These are phyloP conservation scores for Entoloma clypeatum DNA, from an alignment of 1,284 basidiomycete species.

Conservation along the genomic window DNA sequence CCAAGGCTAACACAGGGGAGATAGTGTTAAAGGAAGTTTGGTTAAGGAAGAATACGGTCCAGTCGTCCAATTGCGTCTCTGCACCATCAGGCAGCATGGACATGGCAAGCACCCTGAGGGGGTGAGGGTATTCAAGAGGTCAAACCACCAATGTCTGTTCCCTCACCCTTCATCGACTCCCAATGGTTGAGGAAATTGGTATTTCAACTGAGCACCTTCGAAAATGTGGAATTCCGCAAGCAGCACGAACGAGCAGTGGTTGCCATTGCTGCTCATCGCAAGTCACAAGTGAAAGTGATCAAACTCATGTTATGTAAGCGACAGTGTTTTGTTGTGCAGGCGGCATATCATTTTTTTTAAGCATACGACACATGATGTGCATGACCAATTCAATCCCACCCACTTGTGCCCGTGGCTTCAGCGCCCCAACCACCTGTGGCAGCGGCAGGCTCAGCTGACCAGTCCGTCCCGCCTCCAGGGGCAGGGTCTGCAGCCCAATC, in stretches of 20 bases:
- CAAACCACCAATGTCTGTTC: slow-evolving; percentile 1
- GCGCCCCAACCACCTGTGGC: slow-evolving; percentile 56
- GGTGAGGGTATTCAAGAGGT: slow-evolving; percentile 12
- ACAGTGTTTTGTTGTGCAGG: neutral
- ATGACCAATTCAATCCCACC: slow-evolving; percentile 56
- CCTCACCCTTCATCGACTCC: slow-evolving; percentile 86
- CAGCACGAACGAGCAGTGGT: slow-evolving; percentile 89
- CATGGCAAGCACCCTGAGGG: slow-evolving; percentile 81
- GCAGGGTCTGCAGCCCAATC: slow-evolving; percentile 81
- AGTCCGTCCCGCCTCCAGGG: slow-evolving; percentile 63
- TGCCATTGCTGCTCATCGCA: slow-evolving; percentile 40
- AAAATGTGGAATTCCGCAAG: slow-evolving; percentile 96
- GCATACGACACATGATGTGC: slow-evolving; percentile 12
- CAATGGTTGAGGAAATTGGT: slow-evolving; percentile 90
- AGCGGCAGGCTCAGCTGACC: slow-evolving; percentile 75
- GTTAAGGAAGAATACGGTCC: slow-evolving; percentile 98
- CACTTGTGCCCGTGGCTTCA: slow-evolving; percentile 42
- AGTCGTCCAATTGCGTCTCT: slow-evolving; percentile 91
- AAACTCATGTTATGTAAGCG: too few relatives aligned
- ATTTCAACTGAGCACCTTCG: slow-evolving; percentile 84
- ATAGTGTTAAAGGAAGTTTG: slow-evolving; percentile 87
- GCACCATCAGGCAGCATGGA: slow-evolving; percentile 98
- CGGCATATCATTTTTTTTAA: slow-evolving; percentile 15
- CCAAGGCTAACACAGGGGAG: slow-evolving; percentile 74
- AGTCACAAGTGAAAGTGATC: too few relatives aligned